Conservation (phyloP, 345 rosid genomes). For the Anastatica hierochuntica region DNA sequence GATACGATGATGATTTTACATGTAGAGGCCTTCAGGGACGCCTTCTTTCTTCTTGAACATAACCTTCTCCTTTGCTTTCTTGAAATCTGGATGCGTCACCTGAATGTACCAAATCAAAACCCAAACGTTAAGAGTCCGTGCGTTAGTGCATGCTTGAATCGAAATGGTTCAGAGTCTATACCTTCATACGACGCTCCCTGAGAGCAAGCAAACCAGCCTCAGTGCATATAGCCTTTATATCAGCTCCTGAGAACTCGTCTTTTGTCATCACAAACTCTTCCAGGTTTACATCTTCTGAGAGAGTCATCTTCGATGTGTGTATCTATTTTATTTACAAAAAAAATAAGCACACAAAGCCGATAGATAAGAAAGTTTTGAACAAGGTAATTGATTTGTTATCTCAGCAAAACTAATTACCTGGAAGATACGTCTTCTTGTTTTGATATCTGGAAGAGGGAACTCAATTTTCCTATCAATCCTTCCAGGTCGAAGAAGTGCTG, state of each 20-base stretch:
- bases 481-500: slow-evolving; percentile 94
- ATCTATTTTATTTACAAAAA: slow-evolving; percentile 38
- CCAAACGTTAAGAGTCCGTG: not conserved
- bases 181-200: slow-evolving; percentile 97
- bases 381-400: not conserved
- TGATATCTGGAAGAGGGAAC: slow-evolving; percentile 97
- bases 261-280: slow-evolving; percentile 99
- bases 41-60: slow-evolving; percentile 99
- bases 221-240: slow-evolving; percentile 93
- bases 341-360: not conserved
- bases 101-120: slow-evolving; percentile 12
- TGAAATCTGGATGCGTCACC: slow-evolving; percentile 86
- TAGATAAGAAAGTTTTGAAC: not conserved
- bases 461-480: slow-evolving; percentile 92
- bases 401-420: slow-evolving; percentile 38
- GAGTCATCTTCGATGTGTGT: slow-evolving; percentile 93
- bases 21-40: slow-evolving; percentile 95
- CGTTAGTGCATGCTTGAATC: not conserved
- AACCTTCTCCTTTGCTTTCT: slow-evolving; percentile 96
- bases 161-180: slow-evolving; percentile 15
- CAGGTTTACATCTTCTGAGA: slow-evolving; percentile 90
- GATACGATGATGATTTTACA: slow-evolving; percentile 35
- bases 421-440: slow-evolving; percentile 95
- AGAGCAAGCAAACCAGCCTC: slow-evolving; percentile 97
- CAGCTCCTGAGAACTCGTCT: slow-evolving; percentile 97